Evolutionary conservation across 2,329 filamentous ascomycete species (phyloP).

Genomic region (Boeremia exigua): DNA sequence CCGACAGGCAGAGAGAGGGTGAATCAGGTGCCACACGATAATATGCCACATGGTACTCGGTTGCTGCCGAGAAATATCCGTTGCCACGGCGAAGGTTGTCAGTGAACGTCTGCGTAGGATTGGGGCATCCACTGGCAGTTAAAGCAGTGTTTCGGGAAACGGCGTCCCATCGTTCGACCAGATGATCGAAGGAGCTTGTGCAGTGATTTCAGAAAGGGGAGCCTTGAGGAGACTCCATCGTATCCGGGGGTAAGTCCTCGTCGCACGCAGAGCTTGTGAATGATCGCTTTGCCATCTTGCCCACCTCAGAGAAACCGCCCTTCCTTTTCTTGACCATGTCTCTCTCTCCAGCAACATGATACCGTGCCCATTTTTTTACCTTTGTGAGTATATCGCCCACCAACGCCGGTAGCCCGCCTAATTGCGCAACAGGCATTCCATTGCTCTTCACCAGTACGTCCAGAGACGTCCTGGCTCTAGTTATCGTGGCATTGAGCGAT

Average conservation of each 20-base stretch:
- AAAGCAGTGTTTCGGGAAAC: background rate
- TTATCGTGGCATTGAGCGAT: constrained; percentile 74
- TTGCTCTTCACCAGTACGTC: constrained; percentile 68
- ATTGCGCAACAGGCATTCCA: constrained; percentile 57
- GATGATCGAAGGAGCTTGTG: background rate
- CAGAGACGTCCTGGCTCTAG: constrained; percentile 69
- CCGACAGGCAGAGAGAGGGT: constrained; percentile 12
- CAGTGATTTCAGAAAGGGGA: constrained; percentile 9
- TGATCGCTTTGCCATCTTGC: constrained; percentile 19
- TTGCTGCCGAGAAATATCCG: background rate
- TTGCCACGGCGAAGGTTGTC: background rate
- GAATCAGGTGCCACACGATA: background rate
- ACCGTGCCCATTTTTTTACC: constrained; percentile 77
- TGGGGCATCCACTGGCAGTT: background rate
- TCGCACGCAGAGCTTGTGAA: constrained; percentile 14
- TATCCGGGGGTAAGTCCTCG: constrained; percentile 41
- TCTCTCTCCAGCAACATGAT: constrained; percentile 64
- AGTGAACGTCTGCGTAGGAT: background rate
- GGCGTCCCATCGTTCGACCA: background rate
- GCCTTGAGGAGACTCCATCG: constrained; percentile 27
- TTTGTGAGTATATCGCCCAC: constrained; percentile 68
- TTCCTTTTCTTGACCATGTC: constrained; percentile 29
- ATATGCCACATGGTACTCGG: background rate
- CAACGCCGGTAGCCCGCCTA: constrained; percentile 49
- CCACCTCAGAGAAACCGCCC: constrained; percentile 7